Evolutionary conservation across 2,329 filamentous ascomycete genomes (phyloP), one percentile per base, ranked within the genome.

Genomic region (Emergomyces orientalis): DNA sequence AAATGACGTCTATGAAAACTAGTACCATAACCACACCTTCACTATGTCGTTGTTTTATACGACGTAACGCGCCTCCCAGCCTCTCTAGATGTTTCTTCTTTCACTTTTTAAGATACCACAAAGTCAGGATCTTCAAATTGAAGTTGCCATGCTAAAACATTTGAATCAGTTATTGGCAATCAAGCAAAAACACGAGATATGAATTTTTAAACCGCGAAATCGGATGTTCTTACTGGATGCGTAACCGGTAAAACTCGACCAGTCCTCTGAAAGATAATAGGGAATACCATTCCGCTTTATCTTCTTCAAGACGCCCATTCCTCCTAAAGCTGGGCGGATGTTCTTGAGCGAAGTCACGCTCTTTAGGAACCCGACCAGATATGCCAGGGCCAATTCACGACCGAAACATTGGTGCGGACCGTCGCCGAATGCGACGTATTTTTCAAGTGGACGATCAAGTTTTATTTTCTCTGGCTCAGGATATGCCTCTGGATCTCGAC

Each of bases 391-490:
- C 0, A 81, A 65, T 3, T 80, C 72, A n/a, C 74, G 72, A 47
- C 74, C 76, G 2, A 80, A 39, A 62, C 80, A 82, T 47, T 78
- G 73, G 68, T 82, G 80, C 34, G 78, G 74, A 0, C 79, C 79
- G 60, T 75, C 76, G 67, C 78, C 78, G 63, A 77, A 81, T 25
- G 77, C 70, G 0, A 75, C 73, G 27, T 81, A 76, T 1, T 72
- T 67, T 3, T 71, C 71, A 9, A 65, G 67, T 65, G 76, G 72
- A 61, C 80, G 78, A 25, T 74, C 71, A 1, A 78, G 71, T 51
- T 79, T 73, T 65, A 82, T 81, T 57, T 72, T 71, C 37, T 70
- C 66, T 1, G 77, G 69, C 34, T 78, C 67, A 25, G 71, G 62
- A 3, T 79, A 68, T 27, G 75, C 74, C 22, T 69, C 63, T 1